Conservation (phyloP, 1,284 basidiomycete species). For the Marasmius sp. region DNA sequence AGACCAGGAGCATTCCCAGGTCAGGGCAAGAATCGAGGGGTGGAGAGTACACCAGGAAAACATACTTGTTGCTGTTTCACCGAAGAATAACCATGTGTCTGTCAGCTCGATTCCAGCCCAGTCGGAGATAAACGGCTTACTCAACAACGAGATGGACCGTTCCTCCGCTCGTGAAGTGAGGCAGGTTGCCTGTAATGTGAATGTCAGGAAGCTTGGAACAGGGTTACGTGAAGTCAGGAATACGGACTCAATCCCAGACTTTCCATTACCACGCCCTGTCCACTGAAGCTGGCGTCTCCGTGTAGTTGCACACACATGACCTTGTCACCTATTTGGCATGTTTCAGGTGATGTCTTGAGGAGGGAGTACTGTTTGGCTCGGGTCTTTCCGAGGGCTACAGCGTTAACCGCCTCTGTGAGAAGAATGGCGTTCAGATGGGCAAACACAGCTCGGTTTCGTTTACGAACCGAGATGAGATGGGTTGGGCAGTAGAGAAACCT, state of each 20-base stretch:
- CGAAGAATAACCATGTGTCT: slow-evolving; percentile 12
- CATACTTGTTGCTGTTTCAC: slow-evolving; percentile 11
- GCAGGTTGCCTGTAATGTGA: slow-evolving; percentile 61
- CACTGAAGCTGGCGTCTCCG: slow-evolving; percentile 87
- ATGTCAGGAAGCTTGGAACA: neutral
- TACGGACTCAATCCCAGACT: slow-evolving; percentile 66
- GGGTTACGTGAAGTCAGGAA: slow-evolving; percentile 31
- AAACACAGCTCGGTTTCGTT: neutral
- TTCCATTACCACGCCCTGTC: slow-evolving; percentile 91
- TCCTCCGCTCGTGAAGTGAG: slow-evolving; percentile 88
- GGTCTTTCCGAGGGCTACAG: slow-evolving; percentile 86
- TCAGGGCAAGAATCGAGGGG: neutral
- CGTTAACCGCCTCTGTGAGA: slow-evolving; percentile 74
- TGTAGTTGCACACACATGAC: slow-evolving; percentile 89
- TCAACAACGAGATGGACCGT: slow-evolving; percentile 91
- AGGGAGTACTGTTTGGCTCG: slow-evolving; percentile 89
- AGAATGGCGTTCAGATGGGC: neutral
- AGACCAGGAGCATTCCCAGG: neutral
- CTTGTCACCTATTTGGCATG: slow-evolving; percentile 80
- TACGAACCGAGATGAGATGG: slow-evolving; percentile 79
- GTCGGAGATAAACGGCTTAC: slow-evolving; percentile 45
- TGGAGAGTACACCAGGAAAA: neutral
- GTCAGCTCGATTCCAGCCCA: neutral
- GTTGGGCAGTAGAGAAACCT: slow-evolving; percentile 82
- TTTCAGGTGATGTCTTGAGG: slow-evolving; percentile 61